Evolutionary conservation across 2,329 filamentous ascomycete species (phyloP), one percentile per base, ranked within the genome.

Genomic region (Trichoderma hamatum): DNA sequence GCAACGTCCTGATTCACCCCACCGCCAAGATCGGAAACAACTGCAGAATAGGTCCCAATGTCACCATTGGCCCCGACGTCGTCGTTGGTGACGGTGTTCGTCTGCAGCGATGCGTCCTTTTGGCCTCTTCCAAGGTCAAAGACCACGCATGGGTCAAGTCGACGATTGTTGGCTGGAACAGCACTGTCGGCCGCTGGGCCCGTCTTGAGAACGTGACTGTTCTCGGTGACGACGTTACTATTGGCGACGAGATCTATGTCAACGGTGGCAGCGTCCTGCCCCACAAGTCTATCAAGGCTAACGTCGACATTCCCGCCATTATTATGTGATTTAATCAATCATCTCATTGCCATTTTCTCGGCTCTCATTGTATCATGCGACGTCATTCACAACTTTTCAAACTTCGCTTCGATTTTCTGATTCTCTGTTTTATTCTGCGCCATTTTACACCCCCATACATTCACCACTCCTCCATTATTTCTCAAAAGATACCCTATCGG

Each of bases 71-170:
- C 51, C 94, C 95, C 68, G 91, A 94, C 75, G 95, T 97, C 55
- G 90, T 97, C 58, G 87, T 99, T 69, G 95, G 95, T 67, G 95
- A 99, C 73, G 96, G 95, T 78, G 96, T 97, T 52, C 90, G 95
- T 75, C 87, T 99, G 73, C 95, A 98, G 83, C 90, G 96, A 75
- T 97, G 92, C 77, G 96, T 98, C 28, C 83, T 99, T 68, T 87
- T 99, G 73, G 88, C 91, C 71, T 92, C 93, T 76, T 93, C 91
- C 82, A 97, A 96, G 85, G 91, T 97, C 82, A 97, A 97, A 88
- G 96, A 99, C 80, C 95, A 99, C 80, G 96, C 96, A 59, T 98
- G 95, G 95, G 89, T 99, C 81, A 98, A 98, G 89, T 96, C 92
- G 79, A 96, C 95, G 76, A 98, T 99, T 80, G 94, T 98, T 65